These are phyloP conservation scores for Backusella macrospora DNA, from an alignment of 192 early-diverging fungal species.

Conservation along the genomic window DNA sequence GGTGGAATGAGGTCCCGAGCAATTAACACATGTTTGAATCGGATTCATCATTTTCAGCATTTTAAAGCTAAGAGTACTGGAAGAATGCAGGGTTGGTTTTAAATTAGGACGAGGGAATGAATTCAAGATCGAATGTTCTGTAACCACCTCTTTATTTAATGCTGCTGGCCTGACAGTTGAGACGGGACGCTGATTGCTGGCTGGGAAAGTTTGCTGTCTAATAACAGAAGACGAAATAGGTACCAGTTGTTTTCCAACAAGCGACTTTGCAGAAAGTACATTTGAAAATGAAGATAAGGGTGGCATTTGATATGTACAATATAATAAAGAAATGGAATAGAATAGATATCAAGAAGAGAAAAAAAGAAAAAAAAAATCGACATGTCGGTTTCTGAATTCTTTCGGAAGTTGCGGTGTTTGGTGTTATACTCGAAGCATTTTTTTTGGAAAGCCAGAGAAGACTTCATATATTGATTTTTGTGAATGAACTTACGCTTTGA, in stretches of 20 bases:
- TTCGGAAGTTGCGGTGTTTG: background rate
- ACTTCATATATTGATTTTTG: background rate
- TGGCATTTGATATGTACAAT: background rate
- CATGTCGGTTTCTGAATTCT: background rate
- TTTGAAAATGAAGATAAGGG: slow-evolving; percentile 3
- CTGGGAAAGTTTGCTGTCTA: background rate
- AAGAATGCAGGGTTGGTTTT: slow-evolving; percentile 36
- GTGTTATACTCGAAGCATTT: too few relatives aligned
- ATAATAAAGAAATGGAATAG: background rate
- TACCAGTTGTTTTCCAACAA: slow-evolving; percentile 1
- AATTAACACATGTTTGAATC: slow-evolving; percentile 31
- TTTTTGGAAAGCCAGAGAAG: background rate
- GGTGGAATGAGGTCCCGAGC: slow-evolving; percentile 44
- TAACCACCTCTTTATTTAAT: slow-evolving; percentile 23
- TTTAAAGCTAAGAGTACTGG: slow-evolving; percentile 11
- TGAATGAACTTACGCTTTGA: too few relatives aligned
- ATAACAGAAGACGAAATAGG: slow-evolving; percentile 14
- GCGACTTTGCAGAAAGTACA: background rate
- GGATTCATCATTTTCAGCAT: slow-evolving; percentile 9
- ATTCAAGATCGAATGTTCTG: slow-evolving; percentile 31
- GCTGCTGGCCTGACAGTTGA: background rate
- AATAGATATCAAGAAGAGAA: background rate
- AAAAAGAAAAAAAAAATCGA: too few relatives aligned
- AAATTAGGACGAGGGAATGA: slow-evolving; percentile 44
- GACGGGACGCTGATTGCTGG: background rate